phyloP scores from a whole-genome alignment of 2,329 filamentous ascomycete species.

The Fusarium kyushuense region DNA sequence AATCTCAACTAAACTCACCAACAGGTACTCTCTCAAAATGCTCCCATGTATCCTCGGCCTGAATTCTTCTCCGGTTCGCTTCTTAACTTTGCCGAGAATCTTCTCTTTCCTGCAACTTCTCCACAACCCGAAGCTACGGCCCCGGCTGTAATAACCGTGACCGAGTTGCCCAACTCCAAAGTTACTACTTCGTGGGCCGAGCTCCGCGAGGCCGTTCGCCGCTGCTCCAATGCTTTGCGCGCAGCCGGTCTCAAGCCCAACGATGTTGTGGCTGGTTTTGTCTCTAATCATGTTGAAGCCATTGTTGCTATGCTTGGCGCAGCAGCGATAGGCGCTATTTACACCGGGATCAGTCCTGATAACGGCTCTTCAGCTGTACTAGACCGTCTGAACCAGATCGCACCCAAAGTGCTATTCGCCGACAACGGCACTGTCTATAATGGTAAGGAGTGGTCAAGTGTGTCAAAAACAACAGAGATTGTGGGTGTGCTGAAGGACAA shows the following conservation, averaged over 20 bases:
- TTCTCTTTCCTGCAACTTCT: slow-evolving; percentile 77
- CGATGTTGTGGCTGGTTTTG: slow-evolving; percentile 76
- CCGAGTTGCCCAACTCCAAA: slow-evolving; percentile 75
- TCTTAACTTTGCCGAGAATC: slow-evolving; percentile 95
- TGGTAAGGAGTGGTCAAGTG: slow-evolving; percentile 85
- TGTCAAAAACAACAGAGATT: slow-evolving; percentile 83
- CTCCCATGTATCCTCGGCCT: slow-evolving; percentile 86
- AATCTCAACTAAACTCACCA: slow-evolving; percentile 19
- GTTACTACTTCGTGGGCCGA: slow-evolving; percentile 77
- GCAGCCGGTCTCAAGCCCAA: slow-evolving; percentile 69
- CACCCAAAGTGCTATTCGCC: slow-evolving; percentile 83
- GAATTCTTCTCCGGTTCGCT: slow-evolving; percentile 83
- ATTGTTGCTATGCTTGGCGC: slow-evolving; percentile 89
- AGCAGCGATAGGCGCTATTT: slow-evolving; percentile 85
- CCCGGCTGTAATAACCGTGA: slow-evolving; percentile 82
- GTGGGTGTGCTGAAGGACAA: slow-evolving; percentile 69
- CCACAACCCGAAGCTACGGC: slow-evolving; percentile 63
- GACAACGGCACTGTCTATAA: slow-evolving; percentile 94
- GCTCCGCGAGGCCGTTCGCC: slow-evolving; percentile 80
- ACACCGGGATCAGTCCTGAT: slow-evolving; percentile 94
- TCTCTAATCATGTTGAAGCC: slow-evolving; percentile 90
- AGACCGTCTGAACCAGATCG: slow-evolving; percentile 87
- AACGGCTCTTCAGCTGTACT: slow-evolving; percentile 92
- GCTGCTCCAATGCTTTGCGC: slow-evolving; percentile 77
- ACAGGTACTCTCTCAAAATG: slow-evolving; percentile 75